Percentiles rank a stretch among this genome's conserved stretches.
Evolutionary conservation across 257 asterid species (phyloP).

Genomic region (Primulina eburnea): DNA sequence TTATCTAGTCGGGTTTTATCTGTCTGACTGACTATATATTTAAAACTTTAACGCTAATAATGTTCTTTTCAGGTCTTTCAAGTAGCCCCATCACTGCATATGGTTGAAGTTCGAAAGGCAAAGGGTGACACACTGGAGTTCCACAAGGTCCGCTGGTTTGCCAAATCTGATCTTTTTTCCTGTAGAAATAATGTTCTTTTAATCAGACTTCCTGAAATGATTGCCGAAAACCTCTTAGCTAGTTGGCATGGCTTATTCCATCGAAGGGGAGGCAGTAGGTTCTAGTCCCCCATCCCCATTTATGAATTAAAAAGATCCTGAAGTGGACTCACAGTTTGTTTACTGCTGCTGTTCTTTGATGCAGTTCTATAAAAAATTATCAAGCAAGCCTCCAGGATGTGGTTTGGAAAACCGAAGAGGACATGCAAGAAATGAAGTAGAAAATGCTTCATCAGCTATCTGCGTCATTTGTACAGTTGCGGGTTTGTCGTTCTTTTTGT

Average conservation of each 20-base stretch:
- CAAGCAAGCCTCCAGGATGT: constrained; percentile 73
- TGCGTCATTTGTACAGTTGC: constrained; percentile 12
- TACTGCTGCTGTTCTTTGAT: constrained; percentile 4
- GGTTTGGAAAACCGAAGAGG: constrained; percentile 92
- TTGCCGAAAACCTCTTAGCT: no score
- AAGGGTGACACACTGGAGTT: constrained; percentile 64
- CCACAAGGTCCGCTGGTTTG: constrained; percentile 19
- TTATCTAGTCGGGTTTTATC: background rate
- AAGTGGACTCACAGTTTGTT: background rate
- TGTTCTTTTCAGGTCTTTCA: constrained; percentile 48
- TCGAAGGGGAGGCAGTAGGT: background rate
- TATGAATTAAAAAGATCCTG: no score
- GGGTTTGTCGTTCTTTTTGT: constrained; percentile 30
- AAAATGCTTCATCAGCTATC: constrained; percentile 16
- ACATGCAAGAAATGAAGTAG: constrained; percentile 62
- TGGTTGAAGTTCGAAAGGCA: constrained; percentile 60
- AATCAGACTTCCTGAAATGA: background rate
- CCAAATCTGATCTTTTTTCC: background rate
- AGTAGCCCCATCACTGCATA: constrained; percentile 59
- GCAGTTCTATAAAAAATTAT: constrained; percentile 84
- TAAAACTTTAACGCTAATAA: background rate
- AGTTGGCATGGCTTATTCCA: background rate
- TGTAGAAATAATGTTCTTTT: background rate
- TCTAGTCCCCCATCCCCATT: background rate
- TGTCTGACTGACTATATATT: background rate